Percentiles rank a stretch among this genome's conserved stretches.
Evolutionary conservation across 371 early-diverging fungal species (phyloP).

Genomic region (Mortierella sp.): DNA sequence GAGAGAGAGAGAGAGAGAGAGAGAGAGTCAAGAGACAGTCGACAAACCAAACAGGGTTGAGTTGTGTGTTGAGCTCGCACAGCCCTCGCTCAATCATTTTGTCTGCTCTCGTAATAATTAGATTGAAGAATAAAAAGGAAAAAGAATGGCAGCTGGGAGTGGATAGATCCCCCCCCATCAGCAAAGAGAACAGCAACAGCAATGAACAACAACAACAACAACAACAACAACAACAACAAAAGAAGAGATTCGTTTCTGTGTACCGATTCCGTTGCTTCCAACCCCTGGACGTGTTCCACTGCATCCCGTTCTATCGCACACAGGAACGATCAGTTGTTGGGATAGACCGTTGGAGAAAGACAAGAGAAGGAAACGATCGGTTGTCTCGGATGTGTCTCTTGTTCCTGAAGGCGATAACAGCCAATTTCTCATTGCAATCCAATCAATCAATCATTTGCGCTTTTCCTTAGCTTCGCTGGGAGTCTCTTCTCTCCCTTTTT

Average conservation of each 20-base stretch:
- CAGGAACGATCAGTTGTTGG: too few species aligned
- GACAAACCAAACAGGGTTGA: slow-evolving; percentile 1
- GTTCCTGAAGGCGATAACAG: too few species aligned
- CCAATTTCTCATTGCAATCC: too few species aligned
- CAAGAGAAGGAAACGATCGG: too few species aligned
- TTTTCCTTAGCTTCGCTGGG: background rate
- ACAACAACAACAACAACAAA: background rate
- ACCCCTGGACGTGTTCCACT: background rate
- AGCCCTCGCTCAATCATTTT: background rate
- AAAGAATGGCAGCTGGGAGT: background rate
- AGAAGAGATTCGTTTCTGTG: background rate
- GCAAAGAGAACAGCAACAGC: background rate
- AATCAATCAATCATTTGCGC: background rate
- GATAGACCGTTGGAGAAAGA: too few species aligned
- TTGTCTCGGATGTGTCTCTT: too few species aligned
- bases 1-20: too few species aligned
- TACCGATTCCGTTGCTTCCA: background rate
- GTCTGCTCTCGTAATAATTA: background rate
- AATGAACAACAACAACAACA: background rate
- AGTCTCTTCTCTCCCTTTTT: background rate
- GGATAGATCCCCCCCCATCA: background rate
- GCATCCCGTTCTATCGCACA: too few species aligned
- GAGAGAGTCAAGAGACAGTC: background rate
- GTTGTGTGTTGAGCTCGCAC: background rate
- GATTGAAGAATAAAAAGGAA: background rate